Evolutionary conservation across 179 eudicot species (phyloP), one percentile per base, ranked within the genome.

Genomic region (Nepenthes alata): DNA sequence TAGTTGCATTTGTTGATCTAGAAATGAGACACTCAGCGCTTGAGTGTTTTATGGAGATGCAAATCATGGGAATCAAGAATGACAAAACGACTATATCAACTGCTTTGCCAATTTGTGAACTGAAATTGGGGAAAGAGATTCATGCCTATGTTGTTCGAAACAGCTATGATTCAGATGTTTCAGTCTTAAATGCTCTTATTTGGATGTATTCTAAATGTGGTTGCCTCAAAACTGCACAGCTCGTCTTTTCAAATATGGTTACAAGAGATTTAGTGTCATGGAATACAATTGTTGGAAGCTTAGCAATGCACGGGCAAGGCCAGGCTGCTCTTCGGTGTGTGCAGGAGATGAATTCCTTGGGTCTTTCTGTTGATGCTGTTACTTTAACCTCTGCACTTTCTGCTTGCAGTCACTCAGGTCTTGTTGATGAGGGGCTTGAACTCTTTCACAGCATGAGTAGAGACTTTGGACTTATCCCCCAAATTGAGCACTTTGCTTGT

Each of bases 281-380:
- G 84, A 84, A 81, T 62, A 75, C 86, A 16, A 84, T 81, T 66
- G 75, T 81, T 48, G 69, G 77, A 47, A 84, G 89, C 14, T 71
- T 74, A 9, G 80, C 78, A 61, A 68, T 73, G 55, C 78, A 81
- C 14, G 89, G 89, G 53, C 67, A 62, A 58, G 83, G 82, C 37
- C 62, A 61, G 55, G 63, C 75, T 16, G 80, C 89, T 34, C 56
- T 83, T 14, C 70, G 66, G 52, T 69, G 70, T 37, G 61, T 79
- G 11, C 50, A 66, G 10, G 69, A 79, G 57, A 79, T 84, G 86
- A 69, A 8, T 15, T 47, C 57, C 53, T 76, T 70, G n/a, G 72
- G 72, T 49, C 25, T 65, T 74, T 11, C 47, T 14, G 81, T 83
- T 3, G 57, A 83, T 55, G 71, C 83, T 6, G 67, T 72, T 8